These are phyloP conservation scores for Xylaria bambusicola DNA, from an alignment of 495 filamentous ascomycete species.

Conservation along the genomic window DNA sequence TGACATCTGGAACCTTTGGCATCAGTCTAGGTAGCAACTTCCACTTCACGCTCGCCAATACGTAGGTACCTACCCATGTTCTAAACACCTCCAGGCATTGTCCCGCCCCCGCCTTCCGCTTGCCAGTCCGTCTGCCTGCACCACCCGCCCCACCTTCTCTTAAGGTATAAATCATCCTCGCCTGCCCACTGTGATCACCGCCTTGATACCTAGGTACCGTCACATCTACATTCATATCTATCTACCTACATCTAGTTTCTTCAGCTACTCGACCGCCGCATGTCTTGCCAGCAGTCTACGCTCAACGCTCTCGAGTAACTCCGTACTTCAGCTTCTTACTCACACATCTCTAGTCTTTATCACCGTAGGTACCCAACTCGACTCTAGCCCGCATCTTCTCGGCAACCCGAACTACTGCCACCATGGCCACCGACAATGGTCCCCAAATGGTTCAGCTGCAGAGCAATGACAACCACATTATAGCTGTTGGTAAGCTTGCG, in stretches of 20 bases:
- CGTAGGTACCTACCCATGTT: too few species aligned
- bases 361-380: background rate
- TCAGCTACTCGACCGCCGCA: background rate
- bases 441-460: constrained; percentile 12
- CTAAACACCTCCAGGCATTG: too few species aligned
- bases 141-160: too few species aligned
- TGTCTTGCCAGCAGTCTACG: background rate
- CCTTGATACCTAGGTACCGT: background rate
- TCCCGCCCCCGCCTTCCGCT: too few species aligned
- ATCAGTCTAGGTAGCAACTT: too few species aligned
- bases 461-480: constrained; percentile 31
- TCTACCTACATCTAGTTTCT: background rate
- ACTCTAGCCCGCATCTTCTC: background rate
- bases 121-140: too few species aligned
- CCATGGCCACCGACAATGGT: constrained; percentile 13
- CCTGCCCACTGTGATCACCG: too few species aligned
- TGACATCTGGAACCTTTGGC: too few species aligned
- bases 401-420: constrained; percentile 3
- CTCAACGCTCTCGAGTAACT: too few species aligned
- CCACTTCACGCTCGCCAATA: too few species aligned
- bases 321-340: background rate
- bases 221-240: background rate
- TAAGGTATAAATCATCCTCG: too few species aligned
- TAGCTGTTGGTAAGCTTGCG: constrained; percentile 35
- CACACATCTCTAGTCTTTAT: background rate